Conservation (phyloP, 805 yeast species). For the Torulaspora delbrueckii region DNA sequence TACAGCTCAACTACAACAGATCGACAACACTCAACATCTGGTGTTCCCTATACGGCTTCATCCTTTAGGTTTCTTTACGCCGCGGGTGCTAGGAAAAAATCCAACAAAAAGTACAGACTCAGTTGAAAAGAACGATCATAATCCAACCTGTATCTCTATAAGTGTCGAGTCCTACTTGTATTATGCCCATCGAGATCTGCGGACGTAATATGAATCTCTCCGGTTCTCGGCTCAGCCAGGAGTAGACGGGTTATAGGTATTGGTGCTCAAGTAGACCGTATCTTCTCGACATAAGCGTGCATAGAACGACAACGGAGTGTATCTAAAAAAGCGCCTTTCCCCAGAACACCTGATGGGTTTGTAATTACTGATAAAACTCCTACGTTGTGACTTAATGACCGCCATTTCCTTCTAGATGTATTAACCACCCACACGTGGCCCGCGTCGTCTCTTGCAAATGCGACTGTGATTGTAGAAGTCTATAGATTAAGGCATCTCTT, state of each 20-base stretch:
- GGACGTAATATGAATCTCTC: background rate
- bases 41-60: background rate
- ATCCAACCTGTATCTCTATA: background rate
- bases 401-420: background rate
- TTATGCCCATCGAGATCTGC: background rate
- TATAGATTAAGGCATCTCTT: background rate
- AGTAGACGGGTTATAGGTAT: background rate
- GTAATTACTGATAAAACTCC: background rate
- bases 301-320: background rate
- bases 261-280: background rate
- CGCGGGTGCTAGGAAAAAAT: slow-evolving; percentile 4
- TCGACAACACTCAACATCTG: background rate
- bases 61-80: slow-evolving; percentile 1
- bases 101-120: slow-evolving; percentile 3
- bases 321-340: background rate
- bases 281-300: background rate
- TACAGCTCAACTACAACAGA: background rate
- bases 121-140: background rate
- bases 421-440: background rate
- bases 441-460: background rate
- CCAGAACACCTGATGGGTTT: background rate
- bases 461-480: background rate
- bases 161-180: background rate
- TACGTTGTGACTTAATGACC: background rate
- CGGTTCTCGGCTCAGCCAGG: background rate